Base-by-base conservation (phyloP, 2,329 filamentous ascomycete species). In the Epichloe coenophiala region DNA sequence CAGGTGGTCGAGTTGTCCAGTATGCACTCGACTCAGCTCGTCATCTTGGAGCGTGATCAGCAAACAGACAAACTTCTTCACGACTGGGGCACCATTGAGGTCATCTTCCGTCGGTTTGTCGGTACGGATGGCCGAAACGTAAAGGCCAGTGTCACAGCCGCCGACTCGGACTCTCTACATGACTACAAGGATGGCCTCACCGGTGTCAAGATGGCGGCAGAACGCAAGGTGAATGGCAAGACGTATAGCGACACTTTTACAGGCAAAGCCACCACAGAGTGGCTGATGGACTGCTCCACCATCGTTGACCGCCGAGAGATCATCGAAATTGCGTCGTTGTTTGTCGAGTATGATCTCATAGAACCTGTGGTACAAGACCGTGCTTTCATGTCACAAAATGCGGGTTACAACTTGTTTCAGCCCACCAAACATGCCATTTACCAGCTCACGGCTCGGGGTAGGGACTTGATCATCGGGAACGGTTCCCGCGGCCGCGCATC, bases 281-380 rank as follows among this genome's bases (percentile, higher is more conserved):
- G 93, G 93, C 69, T 98, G 54, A 93, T 97, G 83, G 91, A 97
- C 69, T 97, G 93, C 71, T 94, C 86, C 59, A 96, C 89, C 1
- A 94, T 90, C 36, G 89, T 97, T 36, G 91, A 97, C 65, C 84
- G 86, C 55, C 79, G 87, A 47, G 93, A 97, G 67, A 86, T 87
- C 1, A 75, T 83, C 54, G 86, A 96, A 64, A 81, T 97, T 57
- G 85, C 86, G 17, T 80, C 83, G 35, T 73, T 90, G 36, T 97
- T 97, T 64, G 78, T 95, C 60, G 83, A 90, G 61, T 85, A 89
- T 60, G 86, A 86, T 48, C 73, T 97, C 54, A 90, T 97, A 57
- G 81, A 83, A 60, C 76, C 82, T 45, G 72, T 90, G 31, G 77
- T 83, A 52, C 78, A 81, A 57, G 87, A 91, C 60, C 76, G 80